phyloP scores from a whole-genome alignment of 306 rosid genomes.

The Dalbergia oliveri region DNA sequence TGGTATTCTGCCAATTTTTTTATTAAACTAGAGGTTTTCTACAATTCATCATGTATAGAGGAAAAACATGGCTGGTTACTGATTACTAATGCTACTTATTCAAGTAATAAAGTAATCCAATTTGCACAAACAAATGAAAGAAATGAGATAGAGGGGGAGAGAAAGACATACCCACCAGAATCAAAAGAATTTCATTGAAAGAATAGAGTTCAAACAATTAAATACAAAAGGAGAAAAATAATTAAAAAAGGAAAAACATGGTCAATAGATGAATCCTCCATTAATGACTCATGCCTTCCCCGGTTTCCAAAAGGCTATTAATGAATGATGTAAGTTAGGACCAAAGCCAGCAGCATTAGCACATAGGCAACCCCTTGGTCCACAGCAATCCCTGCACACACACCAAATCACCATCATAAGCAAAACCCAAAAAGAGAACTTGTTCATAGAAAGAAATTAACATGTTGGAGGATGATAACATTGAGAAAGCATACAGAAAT shows the following conservation, averaged over 20 bases:
- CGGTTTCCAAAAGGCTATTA: constrained; percentile 36
- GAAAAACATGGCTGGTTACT: neutral
- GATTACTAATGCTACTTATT: neutral
- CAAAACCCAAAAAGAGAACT: constrained; percentile 25
- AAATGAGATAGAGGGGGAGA: neutral
- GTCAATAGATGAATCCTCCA: constrained; percentile 34
- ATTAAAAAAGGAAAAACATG: constrained; percentile 8
- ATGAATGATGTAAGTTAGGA: constrained; percentile 72
- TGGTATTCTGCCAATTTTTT: constrained; percentile 1
- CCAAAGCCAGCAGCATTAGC: constrained; percentile 58
- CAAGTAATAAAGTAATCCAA: constrained; percentile 5
- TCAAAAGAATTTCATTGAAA: constrained; percentile 52
- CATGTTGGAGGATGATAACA: neutral
- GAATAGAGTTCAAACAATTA: constrained; percentile 45
- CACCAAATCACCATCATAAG: constrained; percentile 32
- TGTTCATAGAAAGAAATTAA: neutral
- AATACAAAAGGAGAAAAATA: constrained; percentile 3
- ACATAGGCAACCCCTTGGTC: constrained; percentile 61
- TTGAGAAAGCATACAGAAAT: neutral
- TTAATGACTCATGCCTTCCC: neutral
- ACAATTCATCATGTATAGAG: neutral
- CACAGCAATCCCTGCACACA: constrained; percentile 49
- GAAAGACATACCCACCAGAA: neutral
- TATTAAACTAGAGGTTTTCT: neutral
- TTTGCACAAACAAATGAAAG: neutral